A percentile compares a stretch with the other conserved stretches of the same genome.
phyloP scores from a whole-genome alignment of 139 green algal species.

The Desmodesmus armatus region DNA sequence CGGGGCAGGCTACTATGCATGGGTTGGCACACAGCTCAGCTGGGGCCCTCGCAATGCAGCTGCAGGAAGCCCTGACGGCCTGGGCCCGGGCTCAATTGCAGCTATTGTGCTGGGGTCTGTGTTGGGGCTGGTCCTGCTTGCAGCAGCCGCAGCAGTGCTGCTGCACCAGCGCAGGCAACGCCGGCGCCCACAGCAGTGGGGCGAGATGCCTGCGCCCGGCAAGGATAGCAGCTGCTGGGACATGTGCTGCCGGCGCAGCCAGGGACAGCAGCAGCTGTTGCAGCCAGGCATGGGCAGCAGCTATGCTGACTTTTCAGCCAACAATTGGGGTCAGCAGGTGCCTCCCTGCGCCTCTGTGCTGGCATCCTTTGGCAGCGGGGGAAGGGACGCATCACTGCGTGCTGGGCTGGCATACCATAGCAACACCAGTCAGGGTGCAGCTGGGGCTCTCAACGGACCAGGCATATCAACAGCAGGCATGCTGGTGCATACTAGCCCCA shows the following conservation, averaged over 20 bases:
- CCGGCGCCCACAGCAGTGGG: constrained; percentile 1
- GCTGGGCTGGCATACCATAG: neutral
- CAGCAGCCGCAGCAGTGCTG: neutral
- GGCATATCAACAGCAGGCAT: no score
- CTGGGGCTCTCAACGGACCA: no score
- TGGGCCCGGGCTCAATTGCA: neutral
- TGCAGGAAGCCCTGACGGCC: neutral
- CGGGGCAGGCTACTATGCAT: constrained; percentile 18
- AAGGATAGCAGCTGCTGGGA: neutral
- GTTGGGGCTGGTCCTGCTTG: constrained; percentile 14
- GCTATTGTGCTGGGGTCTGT: constrained; percentile 7
- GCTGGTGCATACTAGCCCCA: no score
- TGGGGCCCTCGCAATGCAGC: neutral
- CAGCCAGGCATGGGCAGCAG: neutral
- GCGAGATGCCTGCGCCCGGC: no score
- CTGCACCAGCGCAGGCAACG: neutral
- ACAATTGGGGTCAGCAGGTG: no score
- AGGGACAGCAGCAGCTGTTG: neutral
- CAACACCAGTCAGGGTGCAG: neutral
- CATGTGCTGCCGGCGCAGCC: neutral
- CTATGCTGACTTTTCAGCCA: no score
- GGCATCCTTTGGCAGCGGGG: no score
- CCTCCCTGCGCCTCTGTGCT: no score
- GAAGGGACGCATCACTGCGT: no score
- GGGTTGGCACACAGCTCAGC: neutral